A percentile compares a stretch with the other conserved stretches of the same genome.
Conservation (phyloP, 1,139 yeast species). For the Suhomyces bolitotheri region DNA sequence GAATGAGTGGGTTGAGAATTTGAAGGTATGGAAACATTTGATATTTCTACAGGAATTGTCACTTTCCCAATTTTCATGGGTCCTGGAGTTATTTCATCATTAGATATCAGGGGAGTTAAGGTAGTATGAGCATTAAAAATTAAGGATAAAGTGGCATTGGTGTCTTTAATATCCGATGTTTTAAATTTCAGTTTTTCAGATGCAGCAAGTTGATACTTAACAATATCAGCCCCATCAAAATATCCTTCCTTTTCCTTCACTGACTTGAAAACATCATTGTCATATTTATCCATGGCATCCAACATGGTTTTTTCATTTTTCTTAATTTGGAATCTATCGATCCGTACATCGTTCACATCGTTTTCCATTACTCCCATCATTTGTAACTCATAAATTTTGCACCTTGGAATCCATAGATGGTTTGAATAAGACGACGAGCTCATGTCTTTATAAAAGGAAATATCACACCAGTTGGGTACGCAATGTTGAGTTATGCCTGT, state of each 20-base stretch:
- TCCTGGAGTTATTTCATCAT: conserved; percentile 1
- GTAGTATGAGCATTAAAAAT: conserved; percentile 24
- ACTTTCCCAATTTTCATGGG: conserved; percentile 5
- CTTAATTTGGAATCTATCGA: conserved; percentile 49
- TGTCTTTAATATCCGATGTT: conserved; percentile 17
- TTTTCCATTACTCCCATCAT: conserved; percentile 99
- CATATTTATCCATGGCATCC: conserved; percentile 64
- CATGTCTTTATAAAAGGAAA: conserved; percentile 76
- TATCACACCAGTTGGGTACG: conserved; percentile 93
- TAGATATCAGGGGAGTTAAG: conserved; percentile 17
- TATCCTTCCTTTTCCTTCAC: conserved; percentile 17
- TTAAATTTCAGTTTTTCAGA: conserved; percentile 6
- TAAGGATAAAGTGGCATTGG: conserved; percentile 29
- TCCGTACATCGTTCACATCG: conserved; percentile 66
- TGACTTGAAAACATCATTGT: conserved; percentile 50
- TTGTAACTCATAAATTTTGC: conserved; percentile 91
- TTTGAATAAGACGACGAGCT: conserved; percentile 36
- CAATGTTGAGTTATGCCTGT: conserved; percentile 63
- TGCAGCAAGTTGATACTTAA: conserved; percentile 10
- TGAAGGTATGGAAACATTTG: not conserved
- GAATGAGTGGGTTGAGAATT: not conserved
- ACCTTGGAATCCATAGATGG: conserved; percentile 82
- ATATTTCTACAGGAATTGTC: no score
- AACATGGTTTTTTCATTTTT: conserved; percentile 35
- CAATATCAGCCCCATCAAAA: conserved; percentile 13